Percentiles rank a stretch among this genome's conserved stretches.
These are phyloP conservation scores for Hypoxylon rickii DNA, from an alignment of 495 filamentous ascomycete genomes.

Conservation along the genomic window DNA sequence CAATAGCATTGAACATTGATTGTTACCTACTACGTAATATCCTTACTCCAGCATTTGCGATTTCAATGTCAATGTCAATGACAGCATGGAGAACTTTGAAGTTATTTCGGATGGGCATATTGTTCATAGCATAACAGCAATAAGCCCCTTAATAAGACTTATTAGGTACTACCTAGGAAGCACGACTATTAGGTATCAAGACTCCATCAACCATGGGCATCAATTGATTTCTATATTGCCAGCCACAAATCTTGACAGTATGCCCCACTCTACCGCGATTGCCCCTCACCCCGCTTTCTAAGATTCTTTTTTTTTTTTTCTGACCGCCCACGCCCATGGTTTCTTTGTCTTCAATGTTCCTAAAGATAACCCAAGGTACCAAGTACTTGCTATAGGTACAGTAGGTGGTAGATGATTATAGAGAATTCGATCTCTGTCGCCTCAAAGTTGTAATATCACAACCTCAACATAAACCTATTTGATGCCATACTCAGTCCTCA, in stretches of 20 bases:
- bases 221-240: not conserved
- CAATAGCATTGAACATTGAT: too few species aligned
- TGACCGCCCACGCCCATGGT: conserved; percentile 23
- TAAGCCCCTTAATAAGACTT: not conserved
- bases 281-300: conserved; percentile 30
- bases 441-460: too few species aligned
- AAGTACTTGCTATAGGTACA: too few species aligned
- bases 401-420: not conserved
- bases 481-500: conserved; percentile 4
- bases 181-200: too few species aligned
- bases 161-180: too few species aligned
- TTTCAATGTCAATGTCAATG: too few species aligned
- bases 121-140: not conserved
- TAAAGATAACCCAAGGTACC: conserved; percentile 2
- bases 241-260: not conserved
- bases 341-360: too few species aligned
- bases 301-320: not conserved
- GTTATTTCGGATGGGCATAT: not conserved
- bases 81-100: not conserved
- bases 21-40: too few species aligned
- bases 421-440: too few species aligned
- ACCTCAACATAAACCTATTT: too few species aligned
- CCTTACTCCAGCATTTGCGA: too few species aligned
- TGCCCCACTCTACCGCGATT: conserved; percentile 30
- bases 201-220: not conserved